Conservation (phyloP, 805 yeast genomes). For the Teunomyces stri region DNA sequence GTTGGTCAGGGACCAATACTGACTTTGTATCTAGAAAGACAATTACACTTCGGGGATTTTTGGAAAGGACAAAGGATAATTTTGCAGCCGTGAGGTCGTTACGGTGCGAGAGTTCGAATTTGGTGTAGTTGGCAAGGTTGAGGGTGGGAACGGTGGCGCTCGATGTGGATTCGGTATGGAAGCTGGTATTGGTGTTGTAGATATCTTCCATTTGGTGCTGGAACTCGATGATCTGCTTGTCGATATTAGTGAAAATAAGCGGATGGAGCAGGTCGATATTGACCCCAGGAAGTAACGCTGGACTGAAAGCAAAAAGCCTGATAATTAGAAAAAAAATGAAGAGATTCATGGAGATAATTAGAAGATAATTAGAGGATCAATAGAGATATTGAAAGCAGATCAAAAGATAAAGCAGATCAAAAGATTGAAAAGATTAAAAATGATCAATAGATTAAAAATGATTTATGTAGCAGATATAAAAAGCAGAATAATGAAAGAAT, state of each 20-base stretch:
- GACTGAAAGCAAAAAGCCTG: background rate
- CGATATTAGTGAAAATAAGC: background rate
- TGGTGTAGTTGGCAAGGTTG: background rate
- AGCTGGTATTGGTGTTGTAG: background rate
- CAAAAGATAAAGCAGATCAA: too few species aligned
- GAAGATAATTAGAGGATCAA: too few species aligned
- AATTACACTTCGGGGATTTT: constrained; percentile 10
- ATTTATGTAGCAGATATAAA: too few species aligned
- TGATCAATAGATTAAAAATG: too few species aligned
- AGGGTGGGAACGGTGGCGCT: background rate
- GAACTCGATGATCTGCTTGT: background rate
- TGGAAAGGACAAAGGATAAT: constrained; percentile 10
- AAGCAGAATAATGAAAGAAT: too few species aligned
- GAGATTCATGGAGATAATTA: background rate
- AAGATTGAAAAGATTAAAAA: too few species aligned
- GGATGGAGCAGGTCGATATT: constrained; percentile 1
- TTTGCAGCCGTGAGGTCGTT: constrained; percentile 9
- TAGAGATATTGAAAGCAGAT: too few species aligned
- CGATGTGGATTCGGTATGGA: background rate
- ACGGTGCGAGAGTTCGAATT: constrained; percentile 6
- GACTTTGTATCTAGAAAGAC: constrained; percentile 17
- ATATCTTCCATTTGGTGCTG: background rate
- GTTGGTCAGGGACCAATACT: constrained; percentile 13
- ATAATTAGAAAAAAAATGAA: background rate
- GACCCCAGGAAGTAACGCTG: background rate